phyloP scores from a whole-genome alignment of 805 yeast species.

The Zygotorulaspora chibaensis region DNA sequence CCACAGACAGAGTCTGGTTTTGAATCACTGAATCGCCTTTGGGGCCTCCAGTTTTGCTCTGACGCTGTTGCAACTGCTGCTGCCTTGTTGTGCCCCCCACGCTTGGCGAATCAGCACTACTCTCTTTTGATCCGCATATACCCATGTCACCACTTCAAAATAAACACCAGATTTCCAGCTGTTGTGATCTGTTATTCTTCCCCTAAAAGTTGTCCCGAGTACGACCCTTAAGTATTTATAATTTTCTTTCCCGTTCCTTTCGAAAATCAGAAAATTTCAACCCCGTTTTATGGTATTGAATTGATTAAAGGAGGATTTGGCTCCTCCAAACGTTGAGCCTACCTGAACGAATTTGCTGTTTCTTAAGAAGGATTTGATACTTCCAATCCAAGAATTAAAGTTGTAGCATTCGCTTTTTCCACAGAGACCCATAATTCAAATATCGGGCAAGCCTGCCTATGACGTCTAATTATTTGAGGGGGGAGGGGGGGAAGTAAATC shows the following conservation, averaged over 20 bases:
- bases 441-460: neutral
- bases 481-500: neutral
- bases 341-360: neutral
- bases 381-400: too few species aligned
- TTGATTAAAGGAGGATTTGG: too few species aligned
- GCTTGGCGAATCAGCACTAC: neutral
- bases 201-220: neutral
- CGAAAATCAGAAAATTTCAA: too few species aligned
- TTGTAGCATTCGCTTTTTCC: neutral
- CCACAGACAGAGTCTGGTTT: neutral
- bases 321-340: neutral
- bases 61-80: neutral
- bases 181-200: neutral
- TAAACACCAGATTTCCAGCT: too few species aligned
- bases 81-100: neutral
- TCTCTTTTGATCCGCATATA: conserved; percentile 12
- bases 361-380: too few species aligned
- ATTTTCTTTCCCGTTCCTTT: too few species aligned
- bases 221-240: neutral
- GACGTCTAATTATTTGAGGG: neutral
- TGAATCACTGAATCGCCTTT: neutral
- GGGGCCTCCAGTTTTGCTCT: neutral
- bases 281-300: too few species aligned
- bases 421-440: neutral
- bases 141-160: conserved; percentile 7